Evolutionary conservation across 2,329 filamentous ascomycete species (phyloP).

Genomic region (Xylariales sp.): DNA sequence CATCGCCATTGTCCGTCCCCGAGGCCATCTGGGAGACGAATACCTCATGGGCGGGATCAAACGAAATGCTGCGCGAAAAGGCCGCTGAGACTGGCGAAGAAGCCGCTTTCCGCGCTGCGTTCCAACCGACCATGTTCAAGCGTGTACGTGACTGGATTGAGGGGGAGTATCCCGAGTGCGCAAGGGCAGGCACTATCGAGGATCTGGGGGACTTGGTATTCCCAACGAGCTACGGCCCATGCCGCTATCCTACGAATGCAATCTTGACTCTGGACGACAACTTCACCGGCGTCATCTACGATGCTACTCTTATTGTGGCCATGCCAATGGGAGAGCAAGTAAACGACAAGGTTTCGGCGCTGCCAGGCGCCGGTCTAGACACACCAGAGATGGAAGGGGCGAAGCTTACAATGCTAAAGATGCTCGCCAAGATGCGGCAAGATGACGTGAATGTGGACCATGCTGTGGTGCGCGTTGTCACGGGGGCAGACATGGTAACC

Average conservation of each 20-base stretch:
- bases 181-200: not conserved
- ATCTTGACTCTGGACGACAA: not conserved
- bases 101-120: too few species aligned
- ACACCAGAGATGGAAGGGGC: not conserved
- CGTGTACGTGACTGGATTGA: too few species aligned
- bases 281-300: not conserved
- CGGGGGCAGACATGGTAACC: not conserved
- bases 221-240: too few species aligned
- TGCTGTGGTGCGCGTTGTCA: not conserved
- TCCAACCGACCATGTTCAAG: too few species aligned
- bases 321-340: not conserved
- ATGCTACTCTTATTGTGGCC: too few species aligned
- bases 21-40: too few species aligned
- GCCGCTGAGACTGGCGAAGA: too few species aligned
- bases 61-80: too few species aligned
- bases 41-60: too few species aligned
- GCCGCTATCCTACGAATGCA: not conserved
- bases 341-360: not conserved
- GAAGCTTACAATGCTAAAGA: not conserved
- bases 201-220: not conserved
- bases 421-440: not conserved
- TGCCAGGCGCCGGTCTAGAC: not conserved
- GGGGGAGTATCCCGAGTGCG: not conserved
- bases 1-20: too few species aligned
- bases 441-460: not conserved